Base-by-base conservation (phyloP, 2,329 filamentous ascomycete species). In the Aspergillus tubingensis region DNA sequence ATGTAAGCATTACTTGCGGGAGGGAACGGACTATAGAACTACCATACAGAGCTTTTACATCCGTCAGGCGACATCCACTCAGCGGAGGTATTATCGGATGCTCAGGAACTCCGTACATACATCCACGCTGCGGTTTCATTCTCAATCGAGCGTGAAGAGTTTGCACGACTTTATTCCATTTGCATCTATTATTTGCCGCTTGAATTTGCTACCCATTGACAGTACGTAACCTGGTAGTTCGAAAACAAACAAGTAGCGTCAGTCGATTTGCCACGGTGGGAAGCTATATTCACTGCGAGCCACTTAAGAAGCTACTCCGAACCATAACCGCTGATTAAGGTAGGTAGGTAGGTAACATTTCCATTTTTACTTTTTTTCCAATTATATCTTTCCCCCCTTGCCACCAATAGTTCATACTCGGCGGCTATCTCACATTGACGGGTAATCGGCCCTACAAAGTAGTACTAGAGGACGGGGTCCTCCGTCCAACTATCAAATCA, bases 341-440 rank as follows among this genome's bases (percentile, higher is more conserved):
- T 36, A 52, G 30, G 30, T 23, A 38, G 36, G 32, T 19, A 30
- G 53, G 27, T n/a, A 44, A 21, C 25, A 44, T 47, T 55, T 36
- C 53, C 53, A 55, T 44, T 55, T 55, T 44, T 47, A 55, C 36
- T 25, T 52, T 38, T 38, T 51, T 50, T 50, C 47, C 47, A 50
- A 39, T 39, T 53, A 32, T 32, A 27, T 36, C 39, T 21, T 7
- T 23, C 25, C 30, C 27, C 53, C 53, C 39, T 55, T 55, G 53
- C 53, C 53, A 55, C 53, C 27, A 41, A 32, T 30, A 55, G 15
- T 32, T 44, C 23, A 43, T 19, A 32, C 17, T 21, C 27, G 39
- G 21, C 25, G 21, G 19, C 8, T 41, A 55, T 32, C 23, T 19
- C 25, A 30, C 39, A 55, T 55, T 43, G 53, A 47, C n/a, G 53